A percentile compares a stretch with the other conserved stretches of the same genome.
These are phyloP conservation scores for Podospora didyma DNA, from an alignment of 495 filamentous ascomycete genomes.

Conservation along the genomic window DNA sequence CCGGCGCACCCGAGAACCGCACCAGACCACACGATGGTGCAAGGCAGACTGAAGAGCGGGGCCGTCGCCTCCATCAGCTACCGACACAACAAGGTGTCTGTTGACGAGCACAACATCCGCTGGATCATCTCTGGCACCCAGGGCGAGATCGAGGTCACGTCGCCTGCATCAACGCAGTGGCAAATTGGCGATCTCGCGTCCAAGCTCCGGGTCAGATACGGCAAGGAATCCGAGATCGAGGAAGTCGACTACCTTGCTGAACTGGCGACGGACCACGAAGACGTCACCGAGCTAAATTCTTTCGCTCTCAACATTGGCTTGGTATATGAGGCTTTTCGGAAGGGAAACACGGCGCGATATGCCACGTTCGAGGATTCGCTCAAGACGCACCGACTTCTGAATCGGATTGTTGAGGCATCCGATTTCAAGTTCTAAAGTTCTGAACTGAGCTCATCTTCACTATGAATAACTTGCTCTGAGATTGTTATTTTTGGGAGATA, in stretches of 20 bases:
- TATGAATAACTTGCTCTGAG: no score
- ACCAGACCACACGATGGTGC: constrained; percentile 42
- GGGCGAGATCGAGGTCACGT: constrained; percentile 40
- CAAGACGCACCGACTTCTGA: background rate
- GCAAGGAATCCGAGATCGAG: background rate
- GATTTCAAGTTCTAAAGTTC: no score
- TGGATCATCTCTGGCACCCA: constrained; percentile 46
- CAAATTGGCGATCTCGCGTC: background rate
- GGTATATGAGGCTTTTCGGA: background rate
- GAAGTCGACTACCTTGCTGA: background rate
- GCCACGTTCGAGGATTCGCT: background rate
- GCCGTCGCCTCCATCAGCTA: constrained; percentile 32
- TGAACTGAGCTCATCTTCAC: background rate
- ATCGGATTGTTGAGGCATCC: background rate
- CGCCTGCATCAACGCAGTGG: constrained; percentile 2
- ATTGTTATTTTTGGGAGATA: no score
- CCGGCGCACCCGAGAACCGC: constrained; percentile 23
- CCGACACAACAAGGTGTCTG: constrained; percentile 26
- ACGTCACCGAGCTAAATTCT: background rate
- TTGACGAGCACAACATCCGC: constrained; percentile 24
- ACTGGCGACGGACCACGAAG: background rate
- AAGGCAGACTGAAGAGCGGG: constrained; percentile 36
- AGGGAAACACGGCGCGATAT: background rate
- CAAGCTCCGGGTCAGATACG: background rate
- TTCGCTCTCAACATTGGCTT: background rate